Base-by-base conservation (phyloP, 176 grass and related monocot genomes). In the Rhipidocladum racemiflorum region DNA sequence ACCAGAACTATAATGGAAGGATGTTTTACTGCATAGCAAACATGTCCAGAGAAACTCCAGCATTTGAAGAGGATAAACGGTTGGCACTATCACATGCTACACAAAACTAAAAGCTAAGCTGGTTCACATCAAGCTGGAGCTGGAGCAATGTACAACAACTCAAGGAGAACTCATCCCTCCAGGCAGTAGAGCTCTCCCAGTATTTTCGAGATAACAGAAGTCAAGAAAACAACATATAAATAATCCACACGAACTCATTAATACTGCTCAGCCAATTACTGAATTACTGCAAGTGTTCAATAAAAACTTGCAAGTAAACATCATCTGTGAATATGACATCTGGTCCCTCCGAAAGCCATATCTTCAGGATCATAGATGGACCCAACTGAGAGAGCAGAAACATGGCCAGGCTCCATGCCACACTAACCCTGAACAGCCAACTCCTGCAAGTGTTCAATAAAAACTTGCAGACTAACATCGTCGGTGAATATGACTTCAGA, bases 371-470 rank as follows among this genome's bases (percentile, higher is more conserved):
- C 71, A 85, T 74, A 51, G 81, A 90, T 39, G 85, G 92, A 78
- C 87, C 92, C 80, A 98, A 55, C 83, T 78, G 87, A 28, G 85
- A 91, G 29, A 90, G 85, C 54, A 87, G 61, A 90, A 90, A 85
- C 68, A 86, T 88, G 32, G 83, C 78, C 25, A 91, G 73, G 76
- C 84, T 91, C n/a, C 89, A 85, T 16, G n/a, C 11, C 21, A 72
- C 83, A 46, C 88, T 91, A 94, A 40, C 85, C 93, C 83, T 90
- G 89, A 74, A 99, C 91, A 83, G 97, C 97, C 72, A 99, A 74
- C 78, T 95, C 97, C 81, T 96, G 97, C 93, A 99, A 87, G 80
- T 99, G 96, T 27, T 99, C 96, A 80, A 99, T 91, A 90, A 99
- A 99, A 65, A 91, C 91, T 91, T 99, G 92, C 91, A 99, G 87